Percentiles rank a stretch among this genome's conserved stretches.
These are phyloP conservation scores for Oryza longistaminata DNA, from an alignment of 176 grass and related monocot genomes.

Conservation along the genomic window DNA sequence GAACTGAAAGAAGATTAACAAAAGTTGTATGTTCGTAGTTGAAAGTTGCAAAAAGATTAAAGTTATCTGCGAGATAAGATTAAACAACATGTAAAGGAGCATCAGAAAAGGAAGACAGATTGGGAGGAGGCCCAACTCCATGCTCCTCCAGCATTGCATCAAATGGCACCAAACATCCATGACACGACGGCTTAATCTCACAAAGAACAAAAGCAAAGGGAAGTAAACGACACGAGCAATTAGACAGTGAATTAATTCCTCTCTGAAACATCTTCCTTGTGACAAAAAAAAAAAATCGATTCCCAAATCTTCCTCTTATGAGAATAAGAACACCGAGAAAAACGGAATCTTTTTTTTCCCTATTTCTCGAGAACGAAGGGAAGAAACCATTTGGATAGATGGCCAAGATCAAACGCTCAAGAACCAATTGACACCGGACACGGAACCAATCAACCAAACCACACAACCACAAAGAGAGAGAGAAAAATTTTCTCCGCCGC, in stretches of 20 bases:
- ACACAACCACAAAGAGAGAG: not conserved
- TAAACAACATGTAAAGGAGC: not conserved
- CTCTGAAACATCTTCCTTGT: not conserved
- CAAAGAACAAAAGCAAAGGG: not conserved
- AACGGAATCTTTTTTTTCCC: not conserved
- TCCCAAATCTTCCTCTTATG: not conserved
- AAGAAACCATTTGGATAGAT: not conserved
- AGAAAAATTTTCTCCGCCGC: not conserved
- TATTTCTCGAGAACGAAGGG: not conserved
- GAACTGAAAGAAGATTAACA: not conserved
- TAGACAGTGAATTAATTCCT: not conserved
- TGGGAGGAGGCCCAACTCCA: not conserved
- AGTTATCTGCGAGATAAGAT: not conserved
- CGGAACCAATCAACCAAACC: not conserved
- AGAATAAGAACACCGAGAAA: not conserved
- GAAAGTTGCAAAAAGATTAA: slow-evolving; percentile 20
- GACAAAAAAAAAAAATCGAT: not conserved
- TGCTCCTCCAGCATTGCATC: not conserved
- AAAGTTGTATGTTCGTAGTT: not conserved
- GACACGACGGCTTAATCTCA: not conserved
- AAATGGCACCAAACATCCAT: not conserved
- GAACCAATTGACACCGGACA: slow-evolving; percentile 13
- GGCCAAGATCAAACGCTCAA: not conserved
- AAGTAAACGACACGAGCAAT: not conserved
- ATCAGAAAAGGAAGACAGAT: not conserved